Conservation (phyloP, 2,329 filamentous ascomycete species). For the Hirsutella rhossiliensis region DNA sequence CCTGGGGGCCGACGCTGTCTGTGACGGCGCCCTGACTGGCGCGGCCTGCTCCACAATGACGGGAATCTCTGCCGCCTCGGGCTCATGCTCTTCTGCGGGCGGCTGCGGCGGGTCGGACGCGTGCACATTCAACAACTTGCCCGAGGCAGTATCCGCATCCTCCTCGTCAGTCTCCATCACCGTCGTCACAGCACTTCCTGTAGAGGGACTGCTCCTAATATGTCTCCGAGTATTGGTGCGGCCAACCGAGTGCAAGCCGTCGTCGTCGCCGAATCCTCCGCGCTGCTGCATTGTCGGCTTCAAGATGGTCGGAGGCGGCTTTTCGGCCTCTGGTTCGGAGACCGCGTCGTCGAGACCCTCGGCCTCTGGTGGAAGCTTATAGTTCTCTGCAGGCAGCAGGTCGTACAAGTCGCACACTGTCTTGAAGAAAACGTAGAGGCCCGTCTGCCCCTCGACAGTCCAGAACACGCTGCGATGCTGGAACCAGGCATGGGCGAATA, state of each 20-base stretch:
- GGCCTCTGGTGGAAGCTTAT: slow-evolving; percentile 87
- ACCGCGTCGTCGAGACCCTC: slow-evolving; percentile 59
- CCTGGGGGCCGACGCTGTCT: slow-evolving; percentile 4
- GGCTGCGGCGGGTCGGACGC: slow-evolving; percentile 23
- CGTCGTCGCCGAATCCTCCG: slow-evolving; percentile 25
- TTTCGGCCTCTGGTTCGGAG: slow-evolving; percentile 28
- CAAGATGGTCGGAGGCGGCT: slow-evolving; percentile 21
- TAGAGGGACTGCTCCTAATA: slow-evolving; percentile 66
- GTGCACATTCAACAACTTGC: slow-evolving; percentile 32
- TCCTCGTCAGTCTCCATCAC: slow-evolving; percentile 79
- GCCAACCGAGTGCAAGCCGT: slow-evolving; percentile 40
- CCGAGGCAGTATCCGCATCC: slow-evolving; percentile 35
- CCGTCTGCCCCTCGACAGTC: slow-evolving; percentile 82
- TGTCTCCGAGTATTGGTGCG: slow-evolving; percentile 70
- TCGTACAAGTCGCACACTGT: slow-evolving; percentile 88
- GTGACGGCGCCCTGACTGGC: slow-evolving; percentile 7
- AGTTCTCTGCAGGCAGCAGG: slow-evolving; percentile 84
- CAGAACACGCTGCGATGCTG: slow-evolving; percentile 93
- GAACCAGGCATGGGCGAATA: slow-evolving; percentile 98
- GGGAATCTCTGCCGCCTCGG: slow-evolving; percentile 26
- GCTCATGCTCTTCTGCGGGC: slow-evolving; percentile 47
- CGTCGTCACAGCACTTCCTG: slow-evolving; percentile 66
- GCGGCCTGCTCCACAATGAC: slow-evolving; percentile 27
- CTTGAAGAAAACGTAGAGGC: slow-evolving; percentile 93
- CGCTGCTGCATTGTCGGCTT: slow-evolving; percentile 20